Base-by-base conservation (phyloP, 768 basidiomycete genomes). In the Kwoniella sp. region DNA sequence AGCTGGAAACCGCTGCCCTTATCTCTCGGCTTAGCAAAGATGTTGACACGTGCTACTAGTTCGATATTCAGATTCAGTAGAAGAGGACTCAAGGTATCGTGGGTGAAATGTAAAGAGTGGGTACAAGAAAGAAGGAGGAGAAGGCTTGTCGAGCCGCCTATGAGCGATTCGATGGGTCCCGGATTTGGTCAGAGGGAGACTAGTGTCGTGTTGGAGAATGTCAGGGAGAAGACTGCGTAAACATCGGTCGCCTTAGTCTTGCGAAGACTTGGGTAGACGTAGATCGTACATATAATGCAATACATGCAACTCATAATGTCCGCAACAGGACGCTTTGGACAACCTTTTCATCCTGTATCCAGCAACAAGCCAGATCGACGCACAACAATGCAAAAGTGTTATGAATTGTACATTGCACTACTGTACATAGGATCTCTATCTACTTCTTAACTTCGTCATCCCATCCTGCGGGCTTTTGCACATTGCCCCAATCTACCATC, bases 401-500 rank as follows among this genome's bases (percentile, higher is more conserved):
- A n/a, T n/a, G n/a, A n/a, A n/a, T n/a, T n/a, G n/a, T n/a, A n/a
- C n/a, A n/a, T n/a, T n/a, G n/a, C n/a, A n/a, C n/a, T n/a, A n/a
- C n/a, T n/a, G n/a, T n/a, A n/a, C n/a, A n/a, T n/a, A n/a, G n/a
- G n/a, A n/a, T n/a, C n/a, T n/a, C n/a, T n/a, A n/a, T n/a, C n/a
- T n/a, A n/a, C n/a, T n/a, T n/a, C n/a, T n/a, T n/a, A n/a, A n/a
- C n/a, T n/a, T 44, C 8, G 5, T 65, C 57, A 24, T 66, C 63
- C 71, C 71, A 72, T 40, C 68, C 71, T 2, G 29, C 36, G 10
- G 71, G 71, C 51, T 63, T 69, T 13, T 50, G 50, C 1, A 72
- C 57, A 22, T 65, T 59, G 1, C 68, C 71, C 71, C 71, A 72
- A 53, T 69, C 65, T 13, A 72, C 63, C 37, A 72, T 22, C 22